phyloP scores from a whole-genome alignment of 768 basidiomycete genomes.

The Leccinum barrowsii region DNA sequence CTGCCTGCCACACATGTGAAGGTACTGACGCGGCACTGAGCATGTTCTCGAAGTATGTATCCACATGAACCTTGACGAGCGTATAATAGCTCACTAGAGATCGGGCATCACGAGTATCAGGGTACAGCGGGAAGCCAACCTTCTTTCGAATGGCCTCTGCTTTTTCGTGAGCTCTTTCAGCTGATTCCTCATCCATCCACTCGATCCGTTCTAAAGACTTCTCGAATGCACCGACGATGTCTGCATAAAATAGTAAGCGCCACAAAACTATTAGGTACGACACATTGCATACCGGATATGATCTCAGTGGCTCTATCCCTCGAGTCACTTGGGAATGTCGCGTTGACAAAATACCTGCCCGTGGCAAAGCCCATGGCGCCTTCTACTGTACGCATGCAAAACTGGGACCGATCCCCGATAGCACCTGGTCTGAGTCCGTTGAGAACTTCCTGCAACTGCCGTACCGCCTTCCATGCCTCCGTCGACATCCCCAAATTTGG shows the following conservation, averaged over 20 bases:
- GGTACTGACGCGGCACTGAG: constrained; percentile 52
- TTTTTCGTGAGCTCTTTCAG: constrained; percentile 81
- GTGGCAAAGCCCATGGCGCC: constrained; percentile 80
- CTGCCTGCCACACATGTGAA: background rate
- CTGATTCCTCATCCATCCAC: constrained; percentile 91
- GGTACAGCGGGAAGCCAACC: constrained; percentile 89
- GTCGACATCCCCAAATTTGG: constrained; percentile 71
- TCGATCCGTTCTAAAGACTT: constrained; percentile 64
- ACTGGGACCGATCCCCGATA: constrained; percentile 77
- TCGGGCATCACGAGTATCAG: constrained; percentile 68
- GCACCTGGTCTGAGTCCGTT: constrained; percentile 86
- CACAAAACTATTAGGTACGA: background rate
- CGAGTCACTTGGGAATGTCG: constrained; percentile 76
- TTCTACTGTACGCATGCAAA: constrained; percentile 74
- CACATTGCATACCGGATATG: constrained; percentile 57
- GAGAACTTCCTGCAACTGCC: constrained; percentile 66
- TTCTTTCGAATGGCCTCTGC: constrained; percentile 62
- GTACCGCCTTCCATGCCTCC: constrained; percentile 73
- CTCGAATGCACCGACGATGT: constrained; percentile 83
- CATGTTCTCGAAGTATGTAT: constrained; percentile 84
- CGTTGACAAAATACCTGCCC: constrained; percentile 85
- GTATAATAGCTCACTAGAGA: constrained; percentile 75
- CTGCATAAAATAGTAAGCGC: constrained; percentile 34
- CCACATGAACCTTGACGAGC: constrained; percentile 57
- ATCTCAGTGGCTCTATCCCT: constrained; percentile 78